Evolutionary conservation across 345 rosid genomes (phyloP).

Genomic region (Balakata baccata): DNA sequence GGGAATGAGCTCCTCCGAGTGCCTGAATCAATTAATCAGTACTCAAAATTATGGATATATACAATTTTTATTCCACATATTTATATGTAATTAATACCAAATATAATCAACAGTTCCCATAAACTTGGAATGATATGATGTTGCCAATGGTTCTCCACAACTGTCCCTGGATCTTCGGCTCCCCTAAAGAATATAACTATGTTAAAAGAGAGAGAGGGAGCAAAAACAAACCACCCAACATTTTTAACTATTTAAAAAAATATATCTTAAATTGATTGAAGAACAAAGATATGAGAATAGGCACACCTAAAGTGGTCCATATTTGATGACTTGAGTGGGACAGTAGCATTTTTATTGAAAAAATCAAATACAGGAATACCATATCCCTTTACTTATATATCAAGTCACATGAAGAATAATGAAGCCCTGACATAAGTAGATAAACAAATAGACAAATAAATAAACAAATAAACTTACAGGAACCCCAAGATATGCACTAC

Average conservation of each 20-base stretch:
- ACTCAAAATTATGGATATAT: background rate
- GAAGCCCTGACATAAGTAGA: background rate
- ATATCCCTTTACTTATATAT: slow-evolving; percentile 3
- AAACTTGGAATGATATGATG: slow-evolving; percentile 81
- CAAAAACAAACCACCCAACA: background rate
- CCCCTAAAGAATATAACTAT: slow-evolving; percentile 49
- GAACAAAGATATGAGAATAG: background rate
- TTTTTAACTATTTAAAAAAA: background rate
- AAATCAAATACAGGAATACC: slow-evolving; percentile 4
- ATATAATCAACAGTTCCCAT: slow-evolving; percentile 94
- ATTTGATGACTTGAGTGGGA: background rate
- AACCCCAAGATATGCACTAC: slow-evolving; percentile 71
- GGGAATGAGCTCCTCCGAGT: slow-evolving; percentile 68
- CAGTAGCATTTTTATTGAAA: background rate
- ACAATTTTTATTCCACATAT: background rate
- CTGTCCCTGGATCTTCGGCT: slow-evolving; percentile 50
- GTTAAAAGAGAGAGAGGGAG: slow-evolving; percentile 1
- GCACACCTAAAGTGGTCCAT: background rate
- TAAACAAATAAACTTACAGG: slow-evolving; percentile 38
- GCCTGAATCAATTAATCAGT: slow-evolving; percentile 51
- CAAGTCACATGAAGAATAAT: background rate
- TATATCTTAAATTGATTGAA: background rate
- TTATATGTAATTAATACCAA: slow-evolving; percentile 47
- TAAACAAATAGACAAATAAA: background rate
- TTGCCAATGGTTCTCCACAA: slow-evolving; percentile 83